A percentile compares a stretch with the other conserved stretches of the same genome.
These are phyloP conservation scores for Aspergillus sp. DNA, from an alignment of 2,329 filamentous ascomycete species.

Conservation along the genomic window DNA sequence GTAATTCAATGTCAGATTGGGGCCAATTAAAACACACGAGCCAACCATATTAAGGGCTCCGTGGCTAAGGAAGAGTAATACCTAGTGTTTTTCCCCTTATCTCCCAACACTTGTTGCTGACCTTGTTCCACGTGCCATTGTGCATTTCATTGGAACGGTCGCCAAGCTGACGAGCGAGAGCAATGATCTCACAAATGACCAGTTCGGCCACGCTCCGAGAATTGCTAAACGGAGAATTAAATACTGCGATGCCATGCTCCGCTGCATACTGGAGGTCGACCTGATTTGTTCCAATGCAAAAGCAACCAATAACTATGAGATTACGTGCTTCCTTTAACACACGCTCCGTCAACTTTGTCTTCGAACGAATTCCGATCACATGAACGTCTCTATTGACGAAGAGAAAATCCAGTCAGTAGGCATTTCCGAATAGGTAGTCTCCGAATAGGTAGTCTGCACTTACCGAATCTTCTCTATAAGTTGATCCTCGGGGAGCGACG, in stretches of 20 bases:
- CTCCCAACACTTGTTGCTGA: constrained; percentile 95
- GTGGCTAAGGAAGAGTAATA: constrained; percentile 29
- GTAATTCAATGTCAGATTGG: constrained; percentile 13
- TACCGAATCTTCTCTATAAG: constrained; percentile 95
- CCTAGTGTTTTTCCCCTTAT: constrained; percentile 95
- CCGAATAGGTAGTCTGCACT: constrained; percentile 26
- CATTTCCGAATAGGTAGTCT: neutral
- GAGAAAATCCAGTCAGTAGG: constrained; percentile 11
- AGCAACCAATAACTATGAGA: constrained; percentile 92
- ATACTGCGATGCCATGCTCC: constrained; percentile 78
- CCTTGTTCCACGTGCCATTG: constrained; percentile 95
- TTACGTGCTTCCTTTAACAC: constrained; percentile 89
- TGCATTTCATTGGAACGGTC: constrained; percentile 96
- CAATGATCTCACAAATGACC: constrained; percentile 91
- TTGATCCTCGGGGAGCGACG: constrained; percentile 84
- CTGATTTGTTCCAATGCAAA: constrained; percentile 90
- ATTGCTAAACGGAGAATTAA: constrained; percentile 99
- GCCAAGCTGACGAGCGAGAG: constrained; percentile 83
- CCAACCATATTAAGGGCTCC: neutral
- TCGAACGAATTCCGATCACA: constrained; percentile 96
- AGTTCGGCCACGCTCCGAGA: constrained; percentile 95
- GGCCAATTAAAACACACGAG: neutral
- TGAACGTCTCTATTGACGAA: constrained; percentile 71
- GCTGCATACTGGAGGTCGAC: constrained; percentile 47
- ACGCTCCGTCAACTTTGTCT: constrained; percentile 87